These are phyloP conservation scores for Polytrichum commune DNA, from an alignment of 225 moss, liverwort and hornwort genomes.

Conservation along the genomic window DNA sequence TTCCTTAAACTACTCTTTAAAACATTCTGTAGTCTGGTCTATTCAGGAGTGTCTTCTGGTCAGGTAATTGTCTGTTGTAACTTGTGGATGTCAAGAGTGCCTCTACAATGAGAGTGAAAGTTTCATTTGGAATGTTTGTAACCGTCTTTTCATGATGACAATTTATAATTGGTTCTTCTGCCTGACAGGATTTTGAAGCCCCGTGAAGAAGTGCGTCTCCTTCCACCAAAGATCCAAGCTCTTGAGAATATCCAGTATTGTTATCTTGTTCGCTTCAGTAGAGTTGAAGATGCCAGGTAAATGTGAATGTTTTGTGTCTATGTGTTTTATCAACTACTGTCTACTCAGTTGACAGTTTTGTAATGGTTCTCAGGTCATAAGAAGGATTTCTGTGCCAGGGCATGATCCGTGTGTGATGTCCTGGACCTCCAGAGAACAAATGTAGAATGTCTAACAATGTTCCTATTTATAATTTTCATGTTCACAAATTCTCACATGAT, in stretches of 20 bases:
- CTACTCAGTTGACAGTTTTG: too few relatives aligned
- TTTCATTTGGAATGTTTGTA: not conserved
- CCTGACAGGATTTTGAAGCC: slow-evolving; percentile 36
- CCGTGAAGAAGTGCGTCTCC: slow-evolving; percentile 27
- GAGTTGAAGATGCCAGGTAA: slow-evolving; percentile 70
- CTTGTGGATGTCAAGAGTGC: not conserved
- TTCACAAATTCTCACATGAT: too few relatives aligned
- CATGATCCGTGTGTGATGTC: too few relatives aligned
- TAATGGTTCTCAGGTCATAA: too few relatives aligned
- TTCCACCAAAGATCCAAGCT: slow-evolving; percentile 54
- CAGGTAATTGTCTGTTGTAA: not conserved
- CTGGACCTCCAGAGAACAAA: too few relatives aligned
- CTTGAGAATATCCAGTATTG: slow-evolving; percentile 82
- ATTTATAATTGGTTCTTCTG: slow-evolving; percentile 8
- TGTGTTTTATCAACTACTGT: too few relatives aligned
- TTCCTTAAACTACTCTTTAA: not conserved
- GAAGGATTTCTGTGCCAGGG: too few relatives aligned
- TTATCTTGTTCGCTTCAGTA: slow-evolving; percentile 71
- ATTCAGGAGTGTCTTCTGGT: not conserved
- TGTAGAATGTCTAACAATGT: too few relatives aligned
- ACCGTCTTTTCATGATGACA: not conserved
- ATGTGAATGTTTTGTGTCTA: not conserved
- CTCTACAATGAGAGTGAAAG: not conserved
- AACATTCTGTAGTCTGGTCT: not conserved
- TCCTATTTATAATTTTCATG: too few relatives aligned